Percentiles rank a stretch among this genome's conserved stretches.
phyloP scores from a whole-genome alignment of 305 asterid species.

The Fraxinus xanthoxyloides region DNA sequence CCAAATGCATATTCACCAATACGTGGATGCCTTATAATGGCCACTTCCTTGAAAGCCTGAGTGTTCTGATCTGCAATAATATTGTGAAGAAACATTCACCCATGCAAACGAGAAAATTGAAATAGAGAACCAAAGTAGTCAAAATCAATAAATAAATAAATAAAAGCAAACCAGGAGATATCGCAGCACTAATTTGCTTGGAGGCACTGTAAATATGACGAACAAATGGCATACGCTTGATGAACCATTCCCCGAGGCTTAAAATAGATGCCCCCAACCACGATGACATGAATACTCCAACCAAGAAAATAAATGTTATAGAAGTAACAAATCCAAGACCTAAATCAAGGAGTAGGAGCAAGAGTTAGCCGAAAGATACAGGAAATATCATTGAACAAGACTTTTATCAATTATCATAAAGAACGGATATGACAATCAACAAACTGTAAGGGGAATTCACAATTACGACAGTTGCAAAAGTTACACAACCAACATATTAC shows the following conservation, averaged over 20 bases:
- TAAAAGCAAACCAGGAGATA: background rate
- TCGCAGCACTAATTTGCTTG: constrained; percentile 1
- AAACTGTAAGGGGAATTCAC: background rate
- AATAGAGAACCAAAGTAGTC: background rate
- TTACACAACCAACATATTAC: background rate
- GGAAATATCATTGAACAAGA: background rate
- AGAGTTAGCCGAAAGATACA: background rate
- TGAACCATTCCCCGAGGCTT: constrained; percentile 11
- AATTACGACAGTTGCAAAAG: background rate
- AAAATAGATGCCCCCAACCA: constrained; percentile 22
- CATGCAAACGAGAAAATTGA: background rate
- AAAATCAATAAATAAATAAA: background rate
- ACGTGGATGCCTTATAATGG: constrained; percentile 6
- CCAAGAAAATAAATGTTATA: background rate
- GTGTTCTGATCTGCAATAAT: constrained; percentile 19
- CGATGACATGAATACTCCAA: constrained; percentile 23
- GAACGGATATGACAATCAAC: background rate
- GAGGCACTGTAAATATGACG: constrained; percentile 8
- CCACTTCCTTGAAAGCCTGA: constrained; percentile 21
- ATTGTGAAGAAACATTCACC: background rate
- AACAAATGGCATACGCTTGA: constrained; percentile 10
- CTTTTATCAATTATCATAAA: background rate
- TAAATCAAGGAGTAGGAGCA: background rate
- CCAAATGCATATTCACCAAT: constrained; percentile 7
- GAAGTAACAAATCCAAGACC: background rate